These are phyloP conservation scores for Thermothelomyces thermophilus DNA, from an alignment of 2,329 filamentous ascomycete species.

Conservation along the genomic window DNA sequence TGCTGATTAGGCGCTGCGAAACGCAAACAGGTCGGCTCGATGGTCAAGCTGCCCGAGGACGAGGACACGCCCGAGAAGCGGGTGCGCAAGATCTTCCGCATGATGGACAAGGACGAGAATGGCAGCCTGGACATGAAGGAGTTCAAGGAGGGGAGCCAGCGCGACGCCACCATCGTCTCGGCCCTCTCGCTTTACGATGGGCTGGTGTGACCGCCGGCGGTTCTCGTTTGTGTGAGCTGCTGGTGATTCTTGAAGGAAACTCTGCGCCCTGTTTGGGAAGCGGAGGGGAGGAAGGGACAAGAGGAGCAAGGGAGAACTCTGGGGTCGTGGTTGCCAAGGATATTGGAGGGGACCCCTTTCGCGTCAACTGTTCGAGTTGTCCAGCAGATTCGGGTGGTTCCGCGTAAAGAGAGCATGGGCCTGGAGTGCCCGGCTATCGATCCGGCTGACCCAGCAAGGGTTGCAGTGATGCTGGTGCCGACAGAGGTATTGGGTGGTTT, in stretches of 20 bases:
- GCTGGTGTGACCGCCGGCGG: conserved; percentile 55
- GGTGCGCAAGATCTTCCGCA: conserved; percentile 95
- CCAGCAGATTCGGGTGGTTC: no score
- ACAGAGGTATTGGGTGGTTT: neutral
- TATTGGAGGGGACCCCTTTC: no score
- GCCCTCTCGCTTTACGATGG: conserved; percentile 95
- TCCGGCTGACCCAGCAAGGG: no score
- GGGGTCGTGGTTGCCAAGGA: no score
- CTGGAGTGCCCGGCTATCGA: no score
- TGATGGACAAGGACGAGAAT: conserved; percentile 99
- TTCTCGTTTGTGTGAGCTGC: neutral
- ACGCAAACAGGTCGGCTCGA: conserved; percentile 75
- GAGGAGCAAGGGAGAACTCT: no score
- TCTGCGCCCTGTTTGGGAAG: no score
- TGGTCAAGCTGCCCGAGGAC: conserved; percentile 98
- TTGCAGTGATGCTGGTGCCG: no score
- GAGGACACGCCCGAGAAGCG: conserved; percentile 99
- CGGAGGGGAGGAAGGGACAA: no score
- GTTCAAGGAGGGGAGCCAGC: conserved; percentile 98
- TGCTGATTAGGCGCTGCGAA: neutral
- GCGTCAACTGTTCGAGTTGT: no score
- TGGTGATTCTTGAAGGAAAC: no score
- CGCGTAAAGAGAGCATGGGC: no score
- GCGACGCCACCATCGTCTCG: conserved; percentile 97
- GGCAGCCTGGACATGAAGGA: conserved; percentile 94